Conservation (phyloP, 768 basidiomycete species). For the Boletus patriciae region DNA sequence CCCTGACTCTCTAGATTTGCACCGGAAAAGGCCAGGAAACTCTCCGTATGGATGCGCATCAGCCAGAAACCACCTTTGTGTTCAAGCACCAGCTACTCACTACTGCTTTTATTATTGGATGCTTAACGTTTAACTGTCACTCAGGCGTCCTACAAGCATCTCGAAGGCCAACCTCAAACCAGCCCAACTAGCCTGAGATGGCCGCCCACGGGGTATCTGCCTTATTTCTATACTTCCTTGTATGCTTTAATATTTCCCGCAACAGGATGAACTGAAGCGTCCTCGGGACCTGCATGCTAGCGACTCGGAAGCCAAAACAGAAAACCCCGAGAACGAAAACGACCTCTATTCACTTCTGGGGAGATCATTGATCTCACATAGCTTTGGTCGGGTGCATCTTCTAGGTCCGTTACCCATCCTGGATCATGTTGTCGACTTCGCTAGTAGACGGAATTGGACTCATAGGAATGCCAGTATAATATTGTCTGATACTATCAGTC, state of each 20-base stretch:
- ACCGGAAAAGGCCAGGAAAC: not conserved
- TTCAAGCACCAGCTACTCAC: conserved; percentile 23
- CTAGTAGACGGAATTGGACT: not conserved
- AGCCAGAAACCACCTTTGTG: conserved; percentile 15
- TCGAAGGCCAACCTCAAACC: conserved; percentile 4
- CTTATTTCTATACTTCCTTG: not conserved
- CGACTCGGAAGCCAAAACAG: conserved; percentile 14
- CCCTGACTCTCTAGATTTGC: conserved; percentile 11
- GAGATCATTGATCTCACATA: conserved; percentile 24
- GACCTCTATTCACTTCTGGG: not conserved
- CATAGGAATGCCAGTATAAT: not conserved
- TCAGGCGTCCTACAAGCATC: conserved; percentile 21
- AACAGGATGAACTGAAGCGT: conserved; percentile 15
- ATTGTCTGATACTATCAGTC: not conserved
- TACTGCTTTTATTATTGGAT: not conserved
- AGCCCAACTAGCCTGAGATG: not conserved
- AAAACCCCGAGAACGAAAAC: not conserved
- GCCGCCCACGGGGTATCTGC: conserved; percentile 2
- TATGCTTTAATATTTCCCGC: not conserved
- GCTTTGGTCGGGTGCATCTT: not conserved
- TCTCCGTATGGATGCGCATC: not conserved
- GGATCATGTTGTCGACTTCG: too few species aligned
- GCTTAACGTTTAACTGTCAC: not conserved
- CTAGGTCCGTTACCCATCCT: too few species aligned
- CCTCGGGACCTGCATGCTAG: conserved; percentile 6